Base-by-base conservation (phyloP, 1,284 basidiomycete genomes). In the Porogramme epimiltina region DNA sequence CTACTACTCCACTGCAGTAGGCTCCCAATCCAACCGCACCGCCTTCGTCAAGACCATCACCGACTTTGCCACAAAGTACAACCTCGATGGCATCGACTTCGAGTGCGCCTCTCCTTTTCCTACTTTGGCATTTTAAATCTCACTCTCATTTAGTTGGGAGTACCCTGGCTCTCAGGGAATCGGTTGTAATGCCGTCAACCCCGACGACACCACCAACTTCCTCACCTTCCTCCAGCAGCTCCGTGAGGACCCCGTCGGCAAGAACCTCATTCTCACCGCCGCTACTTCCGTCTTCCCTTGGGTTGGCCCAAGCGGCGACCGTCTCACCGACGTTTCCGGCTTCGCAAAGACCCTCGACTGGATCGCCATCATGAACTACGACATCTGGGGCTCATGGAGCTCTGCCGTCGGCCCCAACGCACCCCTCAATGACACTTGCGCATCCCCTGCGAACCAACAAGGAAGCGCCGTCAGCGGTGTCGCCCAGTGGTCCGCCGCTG, bases 291-390 rank as follows among this genome's bases (percentile, higher is more conserved):
- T 88, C 52, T 75, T 66, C 41, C 89, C 93, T 1, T 96, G 88
- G 73, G 71, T 75, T 8, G 86, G 80, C 47, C 41, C 77, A 1
- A 71, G 78, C 46, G 85, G 87, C 6, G 66, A 59, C 10, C 84
- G 90, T 0, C 71, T 84, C 51, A 68, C 70, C 3, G 79, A 93
- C 66, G 81, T 95, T 16, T 81, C 83, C 4, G 79, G 60, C 1
- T 95, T 91, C 62, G 85, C 85, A 6, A 61, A 78, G 37, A 77
- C 85, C 19, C 78, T 96, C 33, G 91, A 95, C 67, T 91, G 85
- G 74, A 84, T 95, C 55, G 74, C 85, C 43, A 78, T 95, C 64
- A 95, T 95, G 92, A 91, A 91, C 73, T 95, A 95, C 72, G 93
- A 95, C 65, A 75, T 93, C 49, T 90, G 79, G 77, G 79, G 87